Evolutionary conservation across 2,329 filamentous ascomycete species (phyloP), one percentile per base, ranked within the genome.

Genomic region (Apiospora hydei): DNA sequence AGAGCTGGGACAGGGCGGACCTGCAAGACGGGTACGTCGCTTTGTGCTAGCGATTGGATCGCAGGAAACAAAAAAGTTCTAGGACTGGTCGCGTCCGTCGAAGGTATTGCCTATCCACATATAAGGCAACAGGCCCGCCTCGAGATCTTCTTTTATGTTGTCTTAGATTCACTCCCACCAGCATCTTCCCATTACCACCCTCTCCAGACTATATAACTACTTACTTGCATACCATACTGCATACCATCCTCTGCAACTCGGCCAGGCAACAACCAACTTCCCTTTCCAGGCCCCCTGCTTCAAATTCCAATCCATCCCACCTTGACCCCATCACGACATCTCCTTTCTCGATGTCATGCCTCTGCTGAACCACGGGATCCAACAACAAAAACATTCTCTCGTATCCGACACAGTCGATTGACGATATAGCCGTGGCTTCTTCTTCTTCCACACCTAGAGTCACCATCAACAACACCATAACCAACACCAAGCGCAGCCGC

Each of bases 391-490:
- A 53, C 34, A 70, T 66, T 43, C 5, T 41, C 26, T 69, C 66
- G 66, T 69, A 47, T 71, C 51, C 49, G 72, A 73, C 70, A 53
- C 69, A 61, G 72, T 70, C 66, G 70, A 71, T 70, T 73, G 72
- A 73, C 67, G 51, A 73, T 64, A 53, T 67, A 71, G 57, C 53
- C 49, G 72, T 73, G 72, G 70, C 72, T 34, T 69, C 71, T 26
- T 69, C 71, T 26, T 64, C 57, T n/a, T 8, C 34, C 3, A 26
- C 67, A 46, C 67, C 69, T 16, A 64, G 41, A 69, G 67, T 71
- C 66, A 67, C 69, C n/a, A 71, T 73, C 41, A 71, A 73, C 70
- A 71, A 73, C 70, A 73, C 72, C 34, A 26, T 73, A n/a, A 69
- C 67, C 16, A 73, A 70, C 4, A 18, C 51, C 41, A 71, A 68